phyloP scores from a whole-genome alignment of 108 stramenopile species.

The Nannochloropsis granulata region DNA sequence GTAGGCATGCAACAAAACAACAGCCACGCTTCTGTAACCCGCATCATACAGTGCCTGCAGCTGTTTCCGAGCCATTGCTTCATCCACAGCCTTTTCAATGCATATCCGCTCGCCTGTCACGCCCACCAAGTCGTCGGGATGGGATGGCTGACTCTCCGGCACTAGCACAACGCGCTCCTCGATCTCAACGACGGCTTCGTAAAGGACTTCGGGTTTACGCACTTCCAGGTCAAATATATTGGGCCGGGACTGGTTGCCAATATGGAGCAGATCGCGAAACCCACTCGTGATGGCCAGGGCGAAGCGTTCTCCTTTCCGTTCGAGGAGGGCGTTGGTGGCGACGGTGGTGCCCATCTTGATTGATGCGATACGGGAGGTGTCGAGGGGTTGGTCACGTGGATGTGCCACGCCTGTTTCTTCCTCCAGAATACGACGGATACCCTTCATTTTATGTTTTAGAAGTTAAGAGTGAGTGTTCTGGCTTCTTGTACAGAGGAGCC shows the following conservation, averaged over 20 bases:
- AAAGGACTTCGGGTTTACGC: constrained; percentile 45
- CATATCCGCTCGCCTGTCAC: constrained; percentile 61
- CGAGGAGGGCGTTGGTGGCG: constrained; percentile 90
- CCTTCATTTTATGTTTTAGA: not conserved
- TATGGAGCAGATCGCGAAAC: constrained; percentile 71
- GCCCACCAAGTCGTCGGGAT: constrained; percentile 31
- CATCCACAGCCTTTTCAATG: constrained; percentile 45
- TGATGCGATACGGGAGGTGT: constrained; percentile 56
- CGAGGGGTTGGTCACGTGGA: constrained; percentile 49
- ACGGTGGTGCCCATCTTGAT: constrained; percentile 91
- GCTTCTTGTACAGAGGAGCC: not conserved
- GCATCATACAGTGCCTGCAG: constrained; percentile 48
- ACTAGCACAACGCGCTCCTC: constrained; percentile 75
- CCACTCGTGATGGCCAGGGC: constrained; percentile 62
- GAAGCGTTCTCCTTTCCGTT: constrained; percentile 75
- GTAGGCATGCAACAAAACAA: constrained; percentile 69
- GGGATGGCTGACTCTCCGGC: constrained; percentile 17
- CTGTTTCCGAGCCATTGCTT: constrained; percentile 41
- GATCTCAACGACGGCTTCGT: constrained; percentile 76
- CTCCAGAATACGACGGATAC: constrained; percentile 67
- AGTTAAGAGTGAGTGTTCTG: not conserved
- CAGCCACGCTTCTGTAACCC: constrained; percentile 68
- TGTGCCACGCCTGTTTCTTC: constrained; percentile 51
- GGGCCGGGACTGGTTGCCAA: constrained; percentile 84
- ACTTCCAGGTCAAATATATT: constrained; percentile 54